A percentile compares a stretch with the other conserved stretches of the same genome.
Evolutionary conservation across 495 filamentous ascomycete genomes (phyloP).

Genomic region (Neurospora africana): DNA sequence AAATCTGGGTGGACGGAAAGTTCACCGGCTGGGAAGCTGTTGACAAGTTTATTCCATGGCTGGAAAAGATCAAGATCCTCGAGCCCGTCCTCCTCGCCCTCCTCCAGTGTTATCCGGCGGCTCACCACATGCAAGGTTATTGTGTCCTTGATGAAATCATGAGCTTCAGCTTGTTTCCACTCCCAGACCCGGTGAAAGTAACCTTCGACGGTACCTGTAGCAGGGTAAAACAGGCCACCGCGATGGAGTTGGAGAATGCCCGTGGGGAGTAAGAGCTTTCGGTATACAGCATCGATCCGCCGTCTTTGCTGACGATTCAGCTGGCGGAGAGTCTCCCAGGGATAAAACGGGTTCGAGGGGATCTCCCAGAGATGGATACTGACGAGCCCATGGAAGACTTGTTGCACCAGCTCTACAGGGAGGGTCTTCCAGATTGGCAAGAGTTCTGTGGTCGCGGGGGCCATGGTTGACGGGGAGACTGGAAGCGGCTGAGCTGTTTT

Average conservation of each 20-base stretch:
- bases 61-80: no score
- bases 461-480: neutral
- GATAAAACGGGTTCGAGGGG: neutral
- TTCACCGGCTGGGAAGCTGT: neutral
- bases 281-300: neutral
- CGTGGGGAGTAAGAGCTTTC: neutral
- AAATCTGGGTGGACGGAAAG: neutral
- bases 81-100: no score
- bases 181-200: no score
- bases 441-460: no score
- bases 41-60: neutral
- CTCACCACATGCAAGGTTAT: no score
- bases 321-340: neutral
- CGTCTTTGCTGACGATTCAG: neutral
- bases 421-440: neutral
- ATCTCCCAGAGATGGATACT: neutral
- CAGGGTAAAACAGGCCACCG: no score
- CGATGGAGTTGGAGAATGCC: no score
- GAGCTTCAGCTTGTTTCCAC: no score
- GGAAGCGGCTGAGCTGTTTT: neutral
- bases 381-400: neutral
- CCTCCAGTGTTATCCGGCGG: no score
- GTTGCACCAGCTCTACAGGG: neutral
- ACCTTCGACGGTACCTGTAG: no score
- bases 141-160: neutral